phyloP scores from a whole-genome alignment of 1,284 basidiomycete species.

The Trichosporon sp. region DNA sequence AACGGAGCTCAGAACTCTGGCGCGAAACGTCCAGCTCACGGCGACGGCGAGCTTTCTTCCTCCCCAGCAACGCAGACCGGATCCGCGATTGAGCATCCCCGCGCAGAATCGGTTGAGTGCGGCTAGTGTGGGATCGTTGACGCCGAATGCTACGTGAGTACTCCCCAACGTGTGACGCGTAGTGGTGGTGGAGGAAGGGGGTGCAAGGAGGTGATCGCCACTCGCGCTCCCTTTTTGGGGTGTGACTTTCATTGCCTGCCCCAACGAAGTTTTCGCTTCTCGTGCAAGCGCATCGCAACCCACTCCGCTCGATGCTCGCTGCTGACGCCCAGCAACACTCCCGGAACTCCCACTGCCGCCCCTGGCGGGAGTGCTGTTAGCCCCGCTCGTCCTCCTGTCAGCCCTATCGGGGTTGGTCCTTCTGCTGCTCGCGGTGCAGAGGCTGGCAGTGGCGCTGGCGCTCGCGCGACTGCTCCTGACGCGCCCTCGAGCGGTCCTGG shows the following conservation, averaged over 20 bases:
- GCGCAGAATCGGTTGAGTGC: neutral
- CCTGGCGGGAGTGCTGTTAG: neutral
- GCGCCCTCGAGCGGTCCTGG: neutral
- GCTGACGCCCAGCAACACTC: neutral
- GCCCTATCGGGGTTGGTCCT: constrained; percentile 9
- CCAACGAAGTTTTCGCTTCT: no score
- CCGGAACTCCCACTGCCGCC: constrained; percentile 15
- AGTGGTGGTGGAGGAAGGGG: no score
- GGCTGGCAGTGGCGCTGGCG: neutral
- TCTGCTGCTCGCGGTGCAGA: constrained; percentile 10
- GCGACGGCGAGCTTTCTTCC: constrained; percentile 81
- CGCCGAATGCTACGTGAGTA: neutral
- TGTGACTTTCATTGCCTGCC: no score
- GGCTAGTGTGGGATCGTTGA: neutral
- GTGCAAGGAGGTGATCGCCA: no score
- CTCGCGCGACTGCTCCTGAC: constrained; percentile 1
- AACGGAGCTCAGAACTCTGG: constrained; percentile 21
- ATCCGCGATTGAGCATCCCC: neutral
- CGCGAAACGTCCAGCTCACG: constrained; percentile 63
- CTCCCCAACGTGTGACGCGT: no score
- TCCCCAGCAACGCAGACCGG: constrained; percentile 45
- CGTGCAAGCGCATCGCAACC: neutral
- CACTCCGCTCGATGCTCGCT: neutral
- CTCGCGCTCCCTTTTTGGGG: no score
- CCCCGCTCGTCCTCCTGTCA: constrained; percentile 6